phyloP scores from a whole-genome alignment of 768 basidiomycete species.

The Suillus brevipes region DNA sequence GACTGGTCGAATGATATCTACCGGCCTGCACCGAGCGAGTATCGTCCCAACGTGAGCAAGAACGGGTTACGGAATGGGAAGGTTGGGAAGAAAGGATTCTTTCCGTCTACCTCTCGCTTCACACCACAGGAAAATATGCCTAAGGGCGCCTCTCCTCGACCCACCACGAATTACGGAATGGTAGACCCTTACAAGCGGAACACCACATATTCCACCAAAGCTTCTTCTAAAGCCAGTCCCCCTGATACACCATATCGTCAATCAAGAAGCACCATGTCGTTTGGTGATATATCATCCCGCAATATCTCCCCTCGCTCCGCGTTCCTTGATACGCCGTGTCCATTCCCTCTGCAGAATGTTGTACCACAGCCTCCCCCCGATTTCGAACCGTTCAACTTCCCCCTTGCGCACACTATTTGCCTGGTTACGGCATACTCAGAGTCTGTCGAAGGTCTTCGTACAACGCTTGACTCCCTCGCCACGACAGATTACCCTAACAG shows the following conservation, averaged over 20 bases:
- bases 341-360: slow-evolving; percentile 89
- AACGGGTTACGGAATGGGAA: slow-evolving; percentile 57
- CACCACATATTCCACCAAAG: slow-evolving; percentile 48
- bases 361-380: slow-evolving; percentile 91
- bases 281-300: slow-evolving; percentile 45
- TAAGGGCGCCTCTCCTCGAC: slow-evolving; percentile 53
- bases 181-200: slow-evolving; percentile 66
- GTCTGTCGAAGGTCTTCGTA: slow-evolving; percentile 92
- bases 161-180: slow-evolving; percentile 65
- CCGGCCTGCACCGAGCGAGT: slow-evolving; percentile 84
- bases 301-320: slow-evolving; percentile 37
- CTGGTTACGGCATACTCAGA: slow-evolving; percentile 99
- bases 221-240: slow-evolving; percentile 55
- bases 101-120: slow-evolving; percentile 72
- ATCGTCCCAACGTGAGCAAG: slow-evolving; percentile 86
- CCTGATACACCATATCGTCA: slow-evolving; percentile 76
- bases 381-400: slow-evolving; percentile 95
- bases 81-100: slow-evolving; percentile 53
- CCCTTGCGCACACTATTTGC: slow-evolving; percentile 89
- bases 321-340: slow-evolving; percentile 74
- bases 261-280: slow-evolving; percentile 82
- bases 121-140: slow-evolving; percentile 68
- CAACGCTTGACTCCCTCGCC: slow-evolving; percentile 96
- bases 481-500: slow-evolving; percentile 99
- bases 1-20: slow-evolving; percentile 97